A percentile compares a stretch with the other conserved stretches of the same genome.
Conservation (phyloP, 2,329 filamentous ascomycete genomes). For the Pezicula radicicola region DNA sequence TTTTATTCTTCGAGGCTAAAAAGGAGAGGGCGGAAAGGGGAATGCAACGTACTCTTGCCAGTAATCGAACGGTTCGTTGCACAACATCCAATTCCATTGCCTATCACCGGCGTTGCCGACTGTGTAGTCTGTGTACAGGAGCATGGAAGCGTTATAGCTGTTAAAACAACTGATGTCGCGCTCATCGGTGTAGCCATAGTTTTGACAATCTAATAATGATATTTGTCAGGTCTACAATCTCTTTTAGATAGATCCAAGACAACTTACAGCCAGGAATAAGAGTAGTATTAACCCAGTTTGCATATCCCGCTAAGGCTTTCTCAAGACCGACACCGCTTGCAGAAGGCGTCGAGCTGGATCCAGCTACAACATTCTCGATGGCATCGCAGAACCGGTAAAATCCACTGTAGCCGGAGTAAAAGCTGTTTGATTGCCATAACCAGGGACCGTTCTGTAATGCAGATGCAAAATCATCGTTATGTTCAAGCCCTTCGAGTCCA, state of each 20-base stretch:
- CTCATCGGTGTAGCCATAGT: constrained; percentile 42
- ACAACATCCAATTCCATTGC: constrained; percentile 59
- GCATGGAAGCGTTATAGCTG: constrained; percentile 46
- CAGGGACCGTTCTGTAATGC: constrained; percentile 54
- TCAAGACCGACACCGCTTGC: constrained; percentile 47
- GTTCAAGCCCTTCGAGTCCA: constrained; percentile 44
- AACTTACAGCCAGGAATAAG: constrained; percentile 46
- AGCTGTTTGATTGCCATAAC: constrained; percentile 53
- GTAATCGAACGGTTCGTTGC: constrained; percentile 60
- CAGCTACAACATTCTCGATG: constrained; percentile 35
- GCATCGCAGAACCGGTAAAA: constrained; percentile 42
- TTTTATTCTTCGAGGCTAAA: not conserved
- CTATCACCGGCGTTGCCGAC: constrained; percentile 43
- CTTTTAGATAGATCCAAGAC: not conserved
- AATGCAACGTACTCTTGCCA: constrained; percentile 45
- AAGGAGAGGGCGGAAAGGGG: no score
- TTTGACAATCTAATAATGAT: constrained; percentile 37
- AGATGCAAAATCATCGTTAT: constrained; percentile 34
- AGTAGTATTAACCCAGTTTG: constrained; percentile 46
- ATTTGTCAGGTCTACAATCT: not conserved
- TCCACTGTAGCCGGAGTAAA: constrained; percentile 43
- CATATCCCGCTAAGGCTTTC: constrained; percentile 51
- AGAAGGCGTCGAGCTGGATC: constrained; percentile 26
- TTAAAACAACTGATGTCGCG: constrained; percentile 48
- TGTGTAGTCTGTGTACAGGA: constrained; percentile 46